Percentiles rank a stretch among this genome's conserved stretches.
Conservation (phyloP, 768 basidiomycete species). For the Cystofilobasidium capitatum region DNA sequence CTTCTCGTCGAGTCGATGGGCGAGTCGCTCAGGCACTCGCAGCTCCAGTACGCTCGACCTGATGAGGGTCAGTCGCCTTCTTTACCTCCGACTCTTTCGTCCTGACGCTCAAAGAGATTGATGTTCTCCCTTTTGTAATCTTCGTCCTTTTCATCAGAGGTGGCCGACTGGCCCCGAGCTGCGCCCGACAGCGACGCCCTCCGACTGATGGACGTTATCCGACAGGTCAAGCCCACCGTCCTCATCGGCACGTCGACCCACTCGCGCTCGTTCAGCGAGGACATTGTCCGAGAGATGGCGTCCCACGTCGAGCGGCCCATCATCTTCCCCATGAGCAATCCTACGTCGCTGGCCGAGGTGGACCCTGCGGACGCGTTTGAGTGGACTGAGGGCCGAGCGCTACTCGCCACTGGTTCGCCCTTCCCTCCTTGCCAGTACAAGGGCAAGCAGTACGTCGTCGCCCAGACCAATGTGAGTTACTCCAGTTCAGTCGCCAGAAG, state of each 20-base stretch:
- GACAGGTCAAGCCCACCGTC: conserved; percentile 64
- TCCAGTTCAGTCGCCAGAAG: not conserved
- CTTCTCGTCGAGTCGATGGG: conserved; percentile 48
- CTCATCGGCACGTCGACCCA: conserved; percentile 76
- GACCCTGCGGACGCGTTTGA: conserved; percentile 58
- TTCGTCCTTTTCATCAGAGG: conserved; percentile 4
- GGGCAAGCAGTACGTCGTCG: conserved; percentile 49
- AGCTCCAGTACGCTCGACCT: conserved; percentile 36
- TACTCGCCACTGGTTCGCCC: conserved; percentile 75
- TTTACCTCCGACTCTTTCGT: too few relatives aligned
- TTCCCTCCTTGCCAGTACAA: conserved; percentile 62
- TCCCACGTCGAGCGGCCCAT: conserved; percentile 40
- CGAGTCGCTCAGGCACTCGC: conserved; percentile 24
- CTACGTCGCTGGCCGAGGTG: conserved; percentile 65
- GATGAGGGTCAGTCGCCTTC: conserved; percentile 26
- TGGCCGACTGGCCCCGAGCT: conserved; percentile 34
- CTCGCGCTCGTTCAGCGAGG: conserved; percentile 59
- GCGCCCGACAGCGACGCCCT: conserved; percentile 34
- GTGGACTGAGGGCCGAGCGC: conserved; percentile 70
- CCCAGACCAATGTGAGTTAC: conserved; percentile 26
- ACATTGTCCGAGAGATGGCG: conserved; percentile 46
- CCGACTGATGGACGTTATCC: conserved; percentile 50
- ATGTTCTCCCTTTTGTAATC: not conserved
- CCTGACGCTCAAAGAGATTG: not conserved
- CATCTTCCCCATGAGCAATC: conserved; percentile 66